Base-by-base conservation (phyloP, 371 early-diverging fungal species). In the Rhizomucor miehei region DNA sequence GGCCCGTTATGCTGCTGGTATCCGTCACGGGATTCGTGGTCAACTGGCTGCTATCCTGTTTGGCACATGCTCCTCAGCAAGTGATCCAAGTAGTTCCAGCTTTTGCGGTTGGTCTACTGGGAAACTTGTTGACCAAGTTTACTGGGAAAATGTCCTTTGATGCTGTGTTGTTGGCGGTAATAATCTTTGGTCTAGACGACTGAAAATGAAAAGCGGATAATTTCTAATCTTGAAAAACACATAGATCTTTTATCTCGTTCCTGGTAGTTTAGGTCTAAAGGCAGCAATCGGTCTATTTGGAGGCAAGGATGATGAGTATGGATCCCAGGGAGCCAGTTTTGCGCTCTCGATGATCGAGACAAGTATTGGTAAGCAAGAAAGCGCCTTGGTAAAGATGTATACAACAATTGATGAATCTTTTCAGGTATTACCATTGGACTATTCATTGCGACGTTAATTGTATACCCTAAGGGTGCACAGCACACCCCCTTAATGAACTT, bases 401-500 rank as follows among this genome's bases (percentile, higher is more conserved):
- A 41, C 34, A 24, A n/a, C 39, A 51, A 17, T 1, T 17, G 17
- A 49, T 37, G 17, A n/a, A n/a, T 24, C 35, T 29, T 35, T 19
- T 17, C 35, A 59, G 77, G 80, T 21, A 82, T 85, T 20, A 75
- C 83, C 0, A 67, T 85, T 35, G 85, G 85, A 0, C 62, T 85
- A 21, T 82, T 83, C 54, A 56, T 75, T 39, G 76, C 81, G 2
- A 75, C 80, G 1, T 51, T 82, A 38, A 62, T 82, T 37, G 75
- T 81, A 37, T 85, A 79, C 51, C 82, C 85, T 3, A 74, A 72
- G 51, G 82, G 85, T 41, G 70, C 75, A 39, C 66, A 59, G 52
- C 76, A 77, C 37, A 81, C 81, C 2, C 74, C 80, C 12, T 60
- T 85, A 21, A 81, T 85, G 80, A 81, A 65, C 48, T 80, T 83